Evolutionary conservation across 2,329 filamentous ascomycete species (phyloP), one percentile per base, ranked within the genome.

Genomic region (Chalara sp.): DNA sequence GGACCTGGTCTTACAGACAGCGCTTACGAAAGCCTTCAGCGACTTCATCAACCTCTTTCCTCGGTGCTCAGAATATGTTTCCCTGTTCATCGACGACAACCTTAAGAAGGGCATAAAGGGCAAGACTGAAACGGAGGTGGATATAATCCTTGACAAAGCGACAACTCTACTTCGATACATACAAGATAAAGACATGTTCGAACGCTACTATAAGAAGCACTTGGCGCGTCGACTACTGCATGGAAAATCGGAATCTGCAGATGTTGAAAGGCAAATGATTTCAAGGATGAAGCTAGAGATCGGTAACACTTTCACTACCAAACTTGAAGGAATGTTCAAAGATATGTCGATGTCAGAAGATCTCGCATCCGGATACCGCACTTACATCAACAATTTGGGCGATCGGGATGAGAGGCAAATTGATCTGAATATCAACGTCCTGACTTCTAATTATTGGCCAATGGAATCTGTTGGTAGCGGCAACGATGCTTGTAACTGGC

Each of bases 131-230:
- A 78, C 76, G 31, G 92, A 97, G 64, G 80, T 96, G 11, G 92
- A 97, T 61, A 68, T 72, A 6, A 81, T 95, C 1, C 74, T 97
- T 40, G 91, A 96, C 53, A 95, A 93, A 65, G 91, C 91, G 10
- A 95, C 96, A 54, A 82, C 86, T 0, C 74, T 99, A 6, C 79
- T 99, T 48, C 84, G 90, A 44, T 96, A 95, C 60, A 80, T 99
- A 37, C 81, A 84, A 50, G 92, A 97, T 63, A 93, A 92, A 70
- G 93, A 99, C 65, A 76, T 95, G 59, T 96, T 99, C 63, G 92
- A 99, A 71, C 83, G 87, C 5, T 99, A 99, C 68, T 97, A 99
- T 74, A 96, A 97, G 74, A 95, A 95, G 66, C 93, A 99, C 69
- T 78, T 99, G 29, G 92, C 89, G 43, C 86, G 89, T 53, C 83